Percentiles rank a stretch among this genome's conserved stretches.
Evolutionary conservation across 805 yeast species (phyloP).

Genomic region (Sugiyamaella valdiviana): DNA sequence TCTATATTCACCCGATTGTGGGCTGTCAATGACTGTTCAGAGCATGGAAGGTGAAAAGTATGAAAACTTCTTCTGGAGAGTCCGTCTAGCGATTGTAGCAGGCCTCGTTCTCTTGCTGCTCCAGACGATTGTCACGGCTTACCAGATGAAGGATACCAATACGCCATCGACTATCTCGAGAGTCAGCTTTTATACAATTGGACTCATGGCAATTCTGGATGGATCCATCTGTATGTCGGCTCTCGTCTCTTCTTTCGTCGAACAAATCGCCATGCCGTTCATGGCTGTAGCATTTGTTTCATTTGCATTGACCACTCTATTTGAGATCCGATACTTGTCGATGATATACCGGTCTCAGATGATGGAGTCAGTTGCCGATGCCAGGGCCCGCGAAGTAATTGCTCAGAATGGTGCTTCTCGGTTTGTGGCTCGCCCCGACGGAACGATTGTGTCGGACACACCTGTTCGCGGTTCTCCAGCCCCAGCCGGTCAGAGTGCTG

Average conservation of each 20-base stretch:
- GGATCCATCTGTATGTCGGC: conserved; percentile 61
- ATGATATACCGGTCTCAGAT: conserved; percentile 62
- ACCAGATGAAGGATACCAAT: conserved; percentile 63
- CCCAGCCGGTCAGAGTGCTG: not conserved
- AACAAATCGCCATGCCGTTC: conserved; percentile 57
- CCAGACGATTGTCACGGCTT: conserved; percentile 53
- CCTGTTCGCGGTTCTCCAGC: not conserved
- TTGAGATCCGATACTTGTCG: conserved; percentile 69
- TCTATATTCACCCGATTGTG: conserved; percentile 88
- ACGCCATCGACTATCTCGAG: conserved; percentile 78
- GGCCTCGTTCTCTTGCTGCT: conserved; percentile 42
- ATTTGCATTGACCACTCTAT: conserved; percentile 62
- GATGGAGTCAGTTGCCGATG: conserved; percentile 24
- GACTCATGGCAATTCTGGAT: conserved; percentile 60
- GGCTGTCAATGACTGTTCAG: conserved; percentile 41
- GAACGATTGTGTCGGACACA: conserved; percentile 8
- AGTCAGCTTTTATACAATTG: conserved; percentile 58
- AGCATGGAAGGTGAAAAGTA: conserved; percentile 49
- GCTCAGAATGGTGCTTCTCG: conserved; percentile 2
- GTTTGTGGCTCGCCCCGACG: conserved; percentile 26
- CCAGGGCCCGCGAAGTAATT: conserved; percentile 33
- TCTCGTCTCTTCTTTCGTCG: conserved; percentile 50
- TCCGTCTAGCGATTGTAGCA: conserved; percentile 39
- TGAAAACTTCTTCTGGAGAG: conserved; percentile 38
- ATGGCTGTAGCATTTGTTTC: conserved; percentile 65